Evolutionary conservation across 2,329 filamentous ascomycete genomes (phyloP).

Genomic region (Chrysoporthe austroafricana): DNA sequence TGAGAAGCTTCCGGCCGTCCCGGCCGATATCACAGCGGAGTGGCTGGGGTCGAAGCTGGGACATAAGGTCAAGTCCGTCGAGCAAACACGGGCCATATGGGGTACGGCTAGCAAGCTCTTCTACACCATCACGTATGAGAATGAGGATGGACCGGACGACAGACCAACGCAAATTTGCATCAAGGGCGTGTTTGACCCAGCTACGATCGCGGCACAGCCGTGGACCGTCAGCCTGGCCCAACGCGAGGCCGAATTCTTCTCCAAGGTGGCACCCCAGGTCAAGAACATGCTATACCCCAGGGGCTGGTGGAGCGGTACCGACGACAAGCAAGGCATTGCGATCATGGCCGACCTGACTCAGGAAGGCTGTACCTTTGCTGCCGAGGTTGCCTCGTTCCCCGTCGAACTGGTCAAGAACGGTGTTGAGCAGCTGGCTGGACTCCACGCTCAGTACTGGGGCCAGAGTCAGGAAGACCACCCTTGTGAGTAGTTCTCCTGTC

Average conservation of each 20-base stretch:
- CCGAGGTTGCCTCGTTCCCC: slow-evolving; percentile 38
- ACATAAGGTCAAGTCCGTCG: slow-evolving; percentile 34
- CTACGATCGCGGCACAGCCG: slow-evolving; percentile 2
- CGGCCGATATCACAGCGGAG: slow-evolving; percentile 33
- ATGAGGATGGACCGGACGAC: slow-evolving; percentile 28
- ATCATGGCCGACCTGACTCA: slow-evolving; percentile 19
- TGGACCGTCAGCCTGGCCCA: slow-evolving; percentile 16
- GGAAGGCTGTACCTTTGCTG: slow-evolving; percentile 34
- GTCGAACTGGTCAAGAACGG: slow-evolving; percentile 39
- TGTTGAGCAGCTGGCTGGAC: slow-evolving; percentile 41
- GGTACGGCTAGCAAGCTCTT: slow-evolving; percentile 38
- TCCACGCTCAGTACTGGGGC: slow-evolving; percentile 39
- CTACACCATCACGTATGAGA: slow-evolving; percentile 36
- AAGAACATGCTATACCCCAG: slow-evolving; percentile 11
- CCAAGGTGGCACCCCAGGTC: slow-evolving; percentile 11
- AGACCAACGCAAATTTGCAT: slow-evolving; percentile 29
- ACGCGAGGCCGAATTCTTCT: slow-evolving; percentile 21
- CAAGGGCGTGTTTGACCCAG: slow-evolving; percentile 22
- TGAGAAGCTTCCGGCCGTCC: slow-evolving; percentile 33
- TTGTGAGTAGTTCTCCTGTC: slow-evolving; percentile 12
- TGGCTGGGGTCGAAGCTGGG: slow-evolving; percentile 37
- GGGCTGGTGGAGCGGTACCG: slow-evolving; percentile 18
- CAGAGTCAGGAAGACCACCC: slow-evolving; percentile 32
- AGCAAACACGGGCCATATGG: slow-evolving; percentile 32
- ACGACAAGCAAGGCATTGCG: not conserved